A percentile compares a stretch with the other conserved stretches of the same genome.
phyloP scores from a whole-genome alignment of 225 moss, liverwort and hornwort genomes.

The Pseudisothecium myosuroides region DNA sequence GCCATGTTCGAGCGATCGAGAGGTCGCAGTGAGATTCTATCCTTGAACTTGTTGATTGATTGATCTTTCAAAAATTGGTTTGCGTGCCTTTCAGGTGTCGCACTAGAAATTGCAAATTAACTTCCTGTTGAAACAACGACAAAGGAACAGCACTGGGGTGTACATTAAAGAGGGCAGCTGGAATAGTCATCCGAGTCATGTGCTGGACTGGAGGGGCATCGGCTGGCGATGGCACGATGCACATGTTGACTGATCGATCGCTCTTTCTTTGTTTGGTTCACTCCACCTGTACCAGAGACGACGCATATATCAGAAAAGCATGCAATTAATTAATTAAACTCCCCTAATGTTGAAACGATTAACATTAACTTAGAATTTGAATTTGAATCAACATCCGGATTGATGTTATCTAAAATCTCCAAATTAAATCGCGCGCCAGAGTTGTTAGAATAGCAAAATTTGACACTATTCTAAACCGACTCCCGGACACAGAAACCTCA shows the following conservation, averaged over 20 bases:
- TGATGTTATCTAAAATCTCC: not conserved
- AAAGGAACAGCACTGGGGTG: not conserved
- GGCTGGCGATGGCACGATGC: not conserved
- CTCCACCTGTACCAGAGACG: not conserved
- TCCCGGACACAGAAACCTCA: not conserved
- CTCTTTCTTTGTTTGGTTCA: not conserved
- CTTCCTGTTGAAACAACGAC: not conserved
- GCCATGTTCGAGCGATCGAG: not conserved
- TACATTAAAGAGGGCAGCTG: not conserved
- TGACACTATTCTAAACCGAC: not conserved
- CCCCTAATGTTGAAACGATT: not conserved
- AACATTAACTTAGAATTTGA: not conserved
- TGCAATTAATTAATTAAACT: too few species aligned
- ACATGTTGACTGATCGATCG: not conserved
- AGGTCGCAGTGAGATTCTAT: not conserved
- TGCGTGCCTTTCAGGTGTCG: not conserved
- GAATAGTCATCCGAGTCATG: not conserved
- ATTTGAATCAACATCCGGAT: not conserved
- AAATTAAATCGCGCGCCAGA: not conserved
- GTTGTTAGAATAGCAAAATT: not conserved
- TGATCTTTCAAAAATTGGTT: not conserved
- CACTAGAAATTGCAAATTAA: not conserved
- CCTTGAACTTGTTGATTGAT: not conserved
- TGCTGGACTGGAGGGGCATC: not conserved
- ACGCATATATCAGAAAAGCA: not conserved